Percentiles rank a stretch among this genome's conserved stretches.
phyloP scores from a whole-genome alignment of 148 eudicot species.

The Amaranthus palmeri region DNA sequence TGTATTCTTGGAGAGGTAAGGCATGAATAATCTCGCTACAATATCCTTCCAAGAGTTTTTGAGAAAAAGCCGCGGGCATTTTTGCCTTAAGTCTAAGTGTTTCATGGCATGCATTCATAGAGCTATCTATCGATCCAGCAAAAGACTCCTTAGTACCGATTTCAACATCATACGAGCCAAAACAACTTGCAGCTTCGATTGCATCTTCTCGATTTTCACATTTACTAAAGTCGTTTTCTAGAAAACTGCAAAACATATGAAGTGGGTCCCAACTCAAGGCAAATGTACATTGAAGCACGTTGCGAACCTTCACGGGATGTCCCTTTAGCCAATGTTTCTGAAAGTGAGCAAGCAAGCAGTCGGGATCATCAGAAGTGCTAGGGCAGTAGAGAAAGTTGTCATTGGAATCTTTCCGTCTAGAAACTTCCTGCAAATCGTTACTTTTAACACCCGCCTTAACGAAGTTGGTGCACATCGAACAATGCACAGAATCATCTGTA shows the following conservation, averaged over 20 bases:
- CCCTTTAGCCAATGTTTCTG: constrained; percentile 82
- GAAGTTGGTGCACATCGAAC: constrained; percentile 37
- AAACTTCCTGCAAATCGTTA: constrained; percentile 39
- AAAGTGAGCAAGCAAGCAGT: constrained; percentile 54
- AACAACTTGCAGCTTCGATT: constrained; percentile 32
- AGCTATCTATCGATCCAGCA: constrained; percentile 46
- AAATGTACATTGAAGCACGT: constrained; percentile 36
- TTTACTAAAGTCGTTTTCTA: constrained; percentile 42
- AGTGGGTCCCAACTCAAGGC: constrained; percentile 71
- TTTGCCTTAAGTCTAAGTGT: constrained; percentile 56
- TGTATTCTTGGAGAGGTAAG: constrained; percentile 76
- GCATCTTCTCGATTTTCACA: constrained; percentile 37
- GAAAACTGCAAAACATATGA: constrained; percentile 55
- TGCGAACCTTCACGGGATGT: constrained; percentile 77
- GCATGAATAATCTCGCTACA: constrained; percentile 47
- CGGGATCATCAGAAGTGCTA: constrained; percentile 39
- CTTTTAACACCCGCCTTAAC: constrained; percentile 26
- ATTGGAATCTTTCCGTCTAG: constrained; percentile 38
- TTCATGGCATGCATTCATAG: constrained; percentile 39
- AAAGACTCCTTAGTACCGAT: constrained; percentile 50
- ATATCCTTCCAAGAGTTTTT: constrained; percentile 50
- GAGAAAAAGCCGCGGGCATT: constrained; percentile 53
- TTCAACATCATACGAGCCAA: constrained; percentile 85
- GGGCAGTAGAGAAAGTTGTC: constrained; percentile 69
- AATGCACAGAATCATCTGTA: constrained; percentile 35